Base-by-base conservation (phyloP, 2,329 filamentous ascomycete species). In the Aspergillus felis region DNA sequence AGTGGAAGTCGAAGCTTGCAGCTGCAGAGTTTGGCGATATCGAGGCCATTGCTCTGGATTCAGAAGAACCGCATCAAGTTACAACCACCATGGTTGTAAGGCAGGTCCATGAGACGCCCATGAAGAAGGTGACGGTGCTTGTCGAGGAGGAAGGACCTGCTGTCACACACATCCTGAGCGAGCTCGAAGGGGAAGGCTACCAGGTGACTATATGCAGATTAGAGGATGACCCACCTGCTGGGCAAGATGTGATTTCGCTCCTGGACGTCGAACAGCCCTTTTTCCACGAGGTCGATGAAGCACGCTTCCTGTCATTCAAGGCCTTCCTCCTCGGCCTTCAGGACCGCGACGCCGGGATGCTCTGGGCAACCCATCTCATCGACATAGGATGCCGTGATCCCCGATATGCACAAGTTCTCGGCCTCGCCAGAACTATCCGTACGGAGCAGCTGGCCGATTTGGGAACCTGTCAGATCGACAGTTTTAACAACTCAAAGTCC, bases 301-400 rank as follows among this genome's bases (percentile, higher is more conserved):
- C 41, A 14, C 41, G 41, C 41, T 44, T n/a, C 41, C 41, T 44
- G n/a, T 20, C 2, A 8, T 44, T 44, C 41, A 44, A 44, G 41
- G 6, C 41, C 41, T 44, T 44, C 41, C 41, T 44, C 10, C 41
- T 44, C 41, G 41, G 41, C 3, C 41, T 44, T 10, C 41, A 44
- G 14, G 41, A 44, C 4, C 41, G 41, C 41, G 25, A 54, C 1
- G 25, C 52, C 4, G 61, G 63, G 1, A 38, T 72, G 7, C 53
- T 76, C 3, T 75, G 73, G 73, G 42, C 72, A 1, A 74, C 68
- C 0, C 35, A 35, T 0, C 54, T 60, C 1, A 63, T 58, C 2
- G 65, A 72, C 38, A 51, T 68, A 0, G 20, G 50, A 6, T 70
- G 65, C 54, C 28, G n/a, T 2, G 68, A 75, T 20, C 71, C 73